A percentile compares a stretch with the other conserved stretches of the same genome.
phyloP scores from a whole-genome alignment of 2,329 filamentous ascomycete genomes.

The Exophiala bonariae region DNA sequence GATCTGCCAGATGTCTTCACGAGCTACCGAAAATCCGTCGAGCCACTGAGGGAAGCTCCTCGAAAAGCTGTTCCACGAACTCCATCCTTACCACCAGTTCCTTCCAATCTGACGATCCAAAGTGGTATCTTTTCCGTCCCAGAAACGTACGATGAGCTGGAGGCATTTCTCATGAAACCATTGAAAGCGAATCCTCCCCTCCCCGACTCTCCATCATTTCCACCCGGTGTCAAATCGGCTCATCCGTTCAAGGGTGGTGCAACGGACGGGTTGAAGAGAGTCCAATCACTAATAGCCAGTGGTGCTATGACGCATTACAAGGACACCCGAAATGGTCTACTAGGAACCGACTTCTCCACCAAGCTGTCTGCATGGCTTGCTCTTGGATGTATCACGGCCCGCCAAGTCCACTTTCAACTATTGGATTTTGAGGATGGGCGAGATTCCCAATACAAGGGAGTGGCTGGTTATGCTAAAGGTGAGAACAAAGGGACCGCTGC shows the following conservation, averaged over 20 bases:
- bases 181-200: slow-evolving; percentile 53
- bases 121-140: slow-evolving; percentile 64
- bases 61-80: slow-evolving; percentile 58
- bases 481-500: slow-evolving; percentile 71
- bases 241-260: slow-evolving; percentile 72
- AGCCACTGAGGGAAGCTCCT: slow-evolving; percentile 67
- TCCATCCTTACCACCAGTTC: slow-evolving; percentile 57
- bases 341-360: slow-evolving; percentile 71
- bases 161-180: slow-evolving; percentile 58
- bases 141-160: slow-evolving; percentile 52
- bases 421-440: slow-evolving; percentile 67
- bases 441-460: slow-evolving; percentile 39
- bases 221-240: slow-evolving; percentile 56
- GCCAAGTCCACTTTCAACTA: slow-evolving; percentile 70
- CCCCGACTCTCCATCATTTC: slow-evolving; percentile 50
- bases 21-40: slow-evolving; percentile 69
- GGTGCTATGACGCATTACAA: slow-evolving; percentile 67
- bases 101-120: slow-evolving; percentile 59
- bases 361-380: slow-evolving; percentile 74
- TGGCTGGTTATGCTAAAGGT: slow-evolving; percentile 64
- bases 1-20: slow-evolving; percentile 76
- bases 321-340: slow-evolving; percentile 68
- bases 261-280: slow-evolving; percentile 56
- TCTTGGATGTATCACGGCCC: slow-evolving; percentile 70
- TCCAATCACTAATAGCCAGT: slow-evolving; percentile 61